Base-by-base conservation (phyloP, 495 filamentous ascomycete genomes). In the Hypoxylon cercidicola region DNA sequence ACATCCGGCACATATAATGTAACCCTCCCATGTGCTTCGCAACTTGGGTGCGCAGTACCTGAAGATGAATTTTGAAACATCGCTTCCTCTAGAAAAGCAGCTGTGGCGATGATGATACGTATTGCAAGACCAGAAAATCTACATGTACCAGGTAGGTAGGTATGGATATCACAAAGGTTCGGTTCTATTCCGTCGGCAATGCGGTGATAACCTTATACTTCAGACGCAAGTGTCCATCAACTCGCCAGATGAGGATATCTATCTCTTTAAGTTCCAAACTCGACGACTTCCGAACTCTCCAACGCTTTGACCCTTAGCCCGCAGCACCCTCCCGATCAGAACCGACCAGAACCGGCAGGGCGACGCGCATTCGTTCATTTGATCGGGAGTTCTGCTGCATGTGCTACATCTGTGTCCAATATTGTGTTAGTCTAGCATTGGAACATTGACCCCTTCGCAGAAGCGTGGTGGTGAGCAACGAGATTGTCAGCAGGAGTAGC, bases 21-120 rank as follows among this genome's bases (percentile, higher is more conserved):
- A 66, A 57, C 57, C 64, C 57, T 61, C 28, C 64, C 57, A 61
- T 66, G 46, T 66, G 64, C 47, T 43, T 11, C 21, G 51, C 41
- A 60, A 56, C 20, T 40, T 51, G 9, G 5, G 63, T 10, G 21
- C 21, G 16, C 46, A 58, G 30, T 39, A 46, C 37, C 25, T 47
- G 11, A 25, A 40, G 15, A 40, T 25, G 20, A 16, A 18, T n/a
- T n/a, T 9, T 28, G 25, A 19, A 18, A n/a, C 10, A 40, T n/a
- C 23, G 3, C 37, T 57, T 15, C 9, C 46, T 11, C 34, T 37
- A 1, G 16, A 25, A 20, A 20, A 28, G 4, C 7, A 30, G 41
- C 10, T 23, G 16, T 8, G 20, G 15, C n/a, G 3, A 12, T 7
- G 30, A 10, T 12, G 34, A 37, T 2, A 37, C 10, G 10, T 12